Percentiles rank a stretch among this genome's conserved stretches.
phyloP scores from a whole-genome alignment of 768 basidiomycete species.

The Leccinum rimulosum region DNA sequence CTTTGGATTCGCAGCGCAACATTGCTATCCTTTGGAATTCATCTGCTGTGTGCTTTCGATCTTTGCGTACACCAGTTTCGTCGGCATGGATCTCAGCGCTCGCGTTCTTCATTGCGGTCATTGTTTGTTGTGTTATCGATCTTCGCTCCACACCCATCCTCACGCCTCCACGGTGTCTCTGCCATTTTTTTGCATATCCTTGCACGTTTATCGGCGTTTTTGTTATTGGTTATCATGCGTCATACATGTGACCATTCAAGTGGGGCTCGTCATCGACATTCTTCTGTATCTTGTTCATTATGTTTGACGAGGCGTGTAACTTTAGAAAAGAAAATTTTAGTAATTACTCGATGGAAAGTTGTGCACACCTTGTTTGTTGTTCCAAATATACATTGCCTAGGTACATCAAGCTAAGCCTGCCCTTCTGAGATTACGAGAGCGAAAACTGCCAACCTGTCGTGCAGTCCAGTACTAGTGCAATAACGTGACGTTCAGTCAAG shows the following conservation, averaged over 20 bases:
- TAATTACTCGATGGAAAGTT: background rate
- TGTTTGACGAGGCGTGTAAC: background rate
- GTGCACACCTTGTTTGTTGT: too few species aligned
- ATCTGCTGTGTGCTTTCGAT: conserved; percentile 28
- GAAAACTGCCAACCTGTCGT: too few species aligned
- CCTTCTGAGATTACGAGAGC: too few species aligned
- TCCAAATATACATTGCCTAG: too few species aligned
- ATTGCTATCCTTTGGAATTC: conserved; percentile 17
- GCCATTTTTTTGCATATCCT: conserved; percentile 27
- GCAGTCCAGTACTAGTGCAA: too few species aligned
- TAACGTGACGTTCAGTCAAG: background rate
- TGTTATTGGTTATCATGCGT: background rate
- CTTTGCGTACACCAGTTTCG: conserved; percentile 16
- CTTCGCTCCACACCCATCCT: conserved; percentile 15
- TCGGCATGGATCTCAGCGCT: conserved; percentile 19
- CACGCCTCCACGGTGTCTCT: conserved; percentile 2
- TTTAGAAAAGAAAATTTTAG: background rate
- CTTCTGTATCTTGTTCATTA: background rate
- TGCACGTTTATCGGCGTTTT: background rate
- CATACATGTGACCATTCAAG: background rate
- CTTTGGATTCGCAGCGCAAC: conserved; percentile 12
- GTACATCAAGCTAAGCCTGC: too few species aligned
- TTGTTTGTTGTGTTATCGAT: conserved; percentile 22
- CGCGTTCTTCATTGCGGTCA: conserved; percentile 10
- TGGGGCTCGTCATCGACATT: background rate